phyloP scores from a whole-genome alignment of 805 yeast genomes.

The Candida qinlingensis region DNA sequence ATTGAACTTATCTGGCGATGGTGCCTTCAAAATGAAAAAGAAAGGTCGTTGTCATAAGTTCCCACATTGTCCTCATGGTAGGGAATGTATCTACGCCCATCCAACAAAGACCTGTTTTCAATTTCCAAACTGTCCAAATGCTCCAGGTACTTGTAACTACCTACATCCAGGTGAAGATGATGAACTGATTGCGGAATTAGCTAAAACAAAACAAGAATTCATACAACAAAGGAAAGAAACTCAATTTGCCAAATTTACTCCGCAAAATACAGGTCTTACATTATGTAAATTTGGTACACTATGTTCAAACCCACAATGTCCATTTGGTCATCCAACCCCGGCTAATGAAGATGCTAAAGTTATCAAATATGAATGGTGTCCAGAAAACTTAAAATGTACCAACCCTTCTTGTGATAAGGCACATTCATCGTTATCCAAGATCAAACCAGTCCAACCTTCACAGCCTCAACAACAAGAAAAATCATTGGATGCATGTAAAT shows the following conservation, averaged over 20 bases:
- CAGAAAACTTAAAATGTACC: conserved; percentile 57
- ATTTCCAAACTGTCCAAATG: conserved; percentile 72
- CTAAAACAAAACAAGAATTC: conserved; percentile 50
- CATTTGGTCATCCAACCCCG: conserved; percentile 90
- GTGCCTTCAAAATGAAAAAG: conserved; percentile 38
- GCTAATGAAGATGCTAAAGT: conserved; percentile 72
- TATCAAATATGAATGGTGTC: conserved; percentile 68
- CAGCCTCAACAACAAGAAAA: conserved; percentile 34
- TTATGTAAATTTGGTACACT: conserved; percentile 72
- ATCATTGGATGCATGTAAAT: conserved; percentile 78
- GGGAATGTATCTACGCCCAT: conserved; percentile 70
- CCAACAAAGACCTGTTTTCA: conserved; percentile 73
- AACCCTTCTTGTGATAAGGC: conserved; percentile 64
- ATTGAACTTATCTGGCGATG: conserved; percentile 29
- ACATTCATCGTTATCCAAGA: conserved; percentile 71
- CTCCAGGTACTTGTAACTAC: conserved; percentile 77
- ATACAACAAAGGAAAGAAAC: conserved; percentile 31
- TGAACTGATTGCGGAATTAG: conserved; percentile 62
- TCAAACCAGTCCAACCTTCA: conserved; percentile 26
- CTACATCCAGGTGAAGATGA: conserved; percentile 85
- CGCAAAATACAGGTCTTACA: conserved; percentile 43
- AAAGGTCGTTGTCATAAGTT: conserved; percentile 64
- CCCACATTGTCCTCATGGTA: conserved; percentile 62
- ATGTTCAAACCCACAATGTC: conserved; percentile 76
- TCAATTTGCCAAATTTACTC: conserved; percentile 17